Percentiles rank a stretch among this genome's conserved stretches.
These are phyloP conservation scores for Amesomyces nigricolor DNA, from an alignment of 2,329 filamentous ascomycete species.

Conservation along the genomic window DNA sequence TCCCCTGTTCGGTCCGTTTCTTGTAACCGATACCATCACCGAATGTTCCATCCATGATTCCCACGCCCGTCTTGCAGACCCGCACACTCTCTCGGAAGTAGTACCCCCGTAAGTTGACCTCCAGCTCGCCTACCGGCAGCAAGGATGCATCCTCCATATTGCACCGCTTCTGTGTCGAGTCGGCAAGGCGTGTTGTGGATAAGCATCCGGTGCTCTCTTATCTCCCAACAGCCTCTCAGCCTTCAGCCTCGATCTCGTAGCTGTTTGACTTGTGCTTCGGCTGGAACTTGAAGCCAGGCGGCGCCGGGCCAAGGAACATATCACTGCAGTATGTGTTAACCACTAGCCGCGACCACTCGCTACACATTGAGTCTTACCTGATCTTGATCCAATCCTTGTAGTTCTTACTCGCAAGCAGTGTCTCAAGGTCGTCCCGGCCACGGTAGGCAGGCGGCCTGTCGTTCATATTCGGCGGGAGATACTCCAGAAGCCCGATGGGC, in stretches of 20 bases:
- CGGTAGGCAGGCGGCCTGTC: constrained; percentile 80
- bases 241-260: constrained; percentile 66
- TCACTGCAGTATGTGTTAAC: constrained; percentile 55
- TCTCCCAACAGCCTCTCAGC: constrained; percentile 9
- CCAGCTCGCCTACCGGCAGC: too few relatives aligned
- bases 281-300: constrained; percentile 86
- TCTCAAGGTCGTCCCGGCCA: constrained; percentile 87
- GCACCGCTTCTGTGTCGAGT: neutral
- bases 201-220: neutral
- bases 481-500: constrained; percentile 79
- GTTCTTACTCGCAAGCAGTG: constrained; percentile 81
- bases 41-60: too few relatives aligned
- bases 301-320: constrained; percentile 92
- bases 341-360: neutral
- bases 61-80: too few relatives aligned
- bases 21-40: too few relatives aligned
- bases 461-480: constrained; percentile 81
- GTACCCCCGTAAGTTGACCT: too few relatives aligned
- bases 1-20: too few relatives aligned
- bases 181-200: neutral
- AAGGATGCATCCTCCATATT: neutral
- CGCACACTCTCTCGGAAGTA: too few relatives aligned
- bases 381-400: constrained; percentile 99
- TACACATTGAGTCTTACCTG: constrained; percentile 53
- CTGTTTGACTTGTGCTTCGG: constrained; percentile 96